phyloP scores from a whole-genome alignment of 2,329 filamentous ascomycete genomes.

The Nemania sp. region DNA sequence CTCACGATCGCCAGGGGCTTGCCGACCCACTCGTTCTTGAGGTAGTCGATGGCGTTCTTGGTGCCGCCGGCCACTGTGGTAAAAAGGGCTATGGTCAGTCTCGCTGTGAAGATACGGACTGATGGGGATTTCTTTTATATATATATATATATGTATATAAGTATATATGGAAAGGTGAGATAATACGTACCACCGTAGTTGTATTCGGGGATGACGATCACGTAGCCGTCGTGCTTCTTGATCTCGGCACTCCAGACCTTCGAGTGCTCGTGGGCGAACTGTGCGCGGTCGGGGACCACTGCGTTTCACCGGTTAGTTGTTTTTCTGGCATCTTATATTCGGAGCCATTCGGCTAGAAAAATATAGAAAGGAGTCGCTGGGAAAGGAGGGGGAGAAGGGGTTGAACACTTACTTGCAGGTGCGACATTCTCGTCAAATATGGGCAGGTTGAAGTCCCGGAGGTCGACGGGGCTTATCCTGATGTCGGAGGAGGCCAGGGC shows the following conservation, averaged over 20 bases:
- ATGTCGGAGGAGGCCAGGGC: slow-evolving; percentile 28
- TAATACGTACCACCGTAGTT: slow-evolving; percentile 50
- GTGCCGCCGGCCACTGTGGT: slow-evolving; percentile 50
- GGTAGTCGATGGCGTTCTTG: slow-evolving; percentile 67
- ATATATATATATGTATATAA: background rate
- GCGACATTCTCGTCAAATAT: slow-evolving; percentile 50
- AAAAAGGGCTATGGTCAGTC: too few relatives aligned
- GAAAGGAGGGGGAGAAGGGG: background rate
- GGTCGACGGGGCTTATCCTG: slow-evolving; percentile 42
- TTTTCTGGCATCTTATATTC: too few relatives aligned
- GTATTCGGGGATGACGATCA: slow-evolving; percentile 59
- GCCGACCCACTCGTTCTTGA: slow-evolving; percentile 61
- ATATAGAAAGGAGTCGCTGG: too few relatives aligned
- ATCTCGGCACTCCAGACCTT: slow-evolving; percentile 52
- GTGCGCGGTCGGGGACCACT: slow-evolving; percentile 42
- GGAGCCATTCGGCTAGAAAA: too few relatives aligned
- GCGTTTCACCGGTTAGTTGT: slow-evolving; percentile 8
- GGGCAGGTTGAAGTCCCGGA: slow-evolving; percentile 48
- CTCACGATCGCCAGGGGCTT: slow-evolving; percentile 59
- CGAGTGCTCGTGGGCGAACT: slow-evolving; percentile 48
- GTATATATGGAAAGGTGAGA: background rate
- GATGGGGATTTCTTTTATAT: too few relatives aligned
- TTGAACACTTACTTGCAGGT: slow-evolving; percentile 35
- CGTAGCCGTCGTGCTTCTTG: slow-evolving; percentile 50
- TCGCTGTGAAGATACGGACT: too few relatives aligned